Conservation (phyloP, 768 basidiomycete species). For the Dioszegia hungarica region DNA sequence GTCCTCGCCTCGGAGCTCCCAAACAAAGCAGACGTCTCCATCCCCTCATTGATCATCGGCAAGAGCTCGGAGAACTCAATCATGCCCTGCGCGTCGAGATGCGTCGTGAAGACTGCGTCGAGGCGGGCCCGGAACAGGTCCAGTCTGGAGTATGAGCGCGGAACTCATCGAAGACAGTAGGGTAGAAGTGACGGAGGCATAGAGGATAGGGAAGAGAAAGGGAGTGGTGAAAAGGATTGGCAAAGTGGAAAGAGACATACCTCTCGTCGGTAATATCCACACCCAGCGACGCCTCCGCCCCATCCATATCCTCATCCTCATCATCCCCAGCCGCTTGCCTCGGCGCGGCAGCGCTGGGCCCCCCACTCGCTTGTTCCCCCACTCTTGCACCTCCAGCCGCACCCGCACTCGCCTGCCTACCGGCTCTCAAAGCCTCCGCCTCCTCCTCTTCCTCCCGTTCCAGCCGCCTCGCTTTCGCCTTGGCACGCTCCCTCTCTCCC, state of each 20-base stretch:
- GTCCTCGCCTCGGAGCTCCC: constrained; percentile 73
- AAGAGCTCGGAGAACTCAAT: constrained; percentile 67
- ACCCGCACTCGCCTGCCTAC: not conserved
- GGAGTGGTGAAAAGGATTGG: no score
- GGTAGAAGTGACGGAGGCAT: not conserved
- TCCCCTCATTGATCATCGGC: constrained; percentile 69
- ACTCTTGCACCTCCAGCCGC: not conserved
- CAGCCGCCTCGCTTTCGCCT: constrained; percentile 45
- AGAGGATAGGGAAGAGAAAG: no score
- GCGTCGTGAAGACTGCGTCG: constrained; percentile 60
- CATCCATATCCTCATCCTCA: constrained; percentile 40
- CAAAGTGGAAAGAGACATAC: constrained; percentile 13
- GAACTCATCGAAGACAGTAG: not conserved
- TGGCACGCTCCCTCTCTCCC: constrained; percentile 52
- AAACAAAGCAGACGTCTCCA: constrained; percentile 65
- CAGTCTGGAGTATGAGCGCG: constrained; percentile 53
- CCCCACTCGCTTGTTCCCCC: not conserved
- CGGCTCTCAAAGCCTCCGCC: not conserved
- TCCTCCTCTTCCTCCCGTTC: constrained; percentile 13
- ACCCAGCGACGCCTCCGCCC: constrained; percentile 25
- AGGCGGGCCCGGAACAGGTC: constrained; percentile 75
- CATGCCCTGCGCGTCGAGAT: constrained; percentile 65
- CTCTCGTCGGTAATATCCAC: constrained; percentile 23
- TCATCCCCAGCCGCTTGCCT: constrained; percentile 11
- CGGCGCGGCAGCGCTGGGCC: not conserved